Evolutionary conservation across 2,329 filamentous ascomycete species (phyloP), one percentile per base, ranked within the genome.

Genomic region (Immersiporthe knoxdaviesiana): DNA sequence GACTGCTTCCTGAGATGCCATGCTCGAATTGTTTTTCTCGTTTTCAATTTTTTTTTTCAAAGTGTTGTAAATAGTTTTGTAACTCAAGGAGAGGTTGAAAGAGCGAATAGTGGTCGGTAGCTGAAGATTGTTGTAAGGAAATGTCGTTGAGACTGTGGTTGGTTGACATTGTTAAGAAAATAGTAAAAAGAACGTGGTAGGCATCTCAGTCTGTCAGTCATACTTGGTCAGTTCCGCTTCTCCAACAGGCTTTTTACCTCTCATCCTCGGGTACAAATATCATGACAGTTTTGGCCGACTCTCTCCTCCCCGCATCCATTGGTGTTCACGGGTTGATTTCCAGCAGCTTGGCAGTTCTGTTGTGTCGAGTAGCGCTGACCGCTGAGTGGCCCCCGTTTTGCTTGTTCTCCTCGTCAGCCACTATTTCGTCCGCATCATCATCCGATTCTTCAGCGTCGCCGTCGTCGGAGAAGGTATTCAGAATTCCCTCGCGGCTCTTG

Each of bases 321-420:
- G 87, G 90, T 59, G 78, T 77, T 35, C 85, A 83, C 30, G 87
- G 84, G 27, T 85, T 84, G 61, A 94, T 84, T 63, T 94, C 89
- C 63, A 96, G 81, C 65, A 95, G 79, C 78, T 88, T 91, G 14
- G 92, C 92, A 75, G 91, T 94, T 63, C 91, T 91, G 75, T 91
- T 94, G 72, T 91, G 91, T 66, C 90, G 86, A 27, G 83, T 87
- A 68, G 95, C 83, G 78, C 91, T 95, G 65, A 85, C 90, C 37
- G 93, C 92, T 73, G 91, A 88, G 74, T 89, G 87, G 30, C 84
- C 74, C 56, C 82, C 80, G 32, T 77, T 78, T 71, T 76, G 79
- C 73, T 81, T 80, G 14, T 77, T 76, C 35, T 76, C 77, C n/a
- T 76, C 76, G 56, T 72, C 72, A 44, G 74, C 67, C 21, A 73